phyloP scores from a whole-genome alignment of 1,139 yeast genomes.

The Blastobotrys ciferrii region DNA sequence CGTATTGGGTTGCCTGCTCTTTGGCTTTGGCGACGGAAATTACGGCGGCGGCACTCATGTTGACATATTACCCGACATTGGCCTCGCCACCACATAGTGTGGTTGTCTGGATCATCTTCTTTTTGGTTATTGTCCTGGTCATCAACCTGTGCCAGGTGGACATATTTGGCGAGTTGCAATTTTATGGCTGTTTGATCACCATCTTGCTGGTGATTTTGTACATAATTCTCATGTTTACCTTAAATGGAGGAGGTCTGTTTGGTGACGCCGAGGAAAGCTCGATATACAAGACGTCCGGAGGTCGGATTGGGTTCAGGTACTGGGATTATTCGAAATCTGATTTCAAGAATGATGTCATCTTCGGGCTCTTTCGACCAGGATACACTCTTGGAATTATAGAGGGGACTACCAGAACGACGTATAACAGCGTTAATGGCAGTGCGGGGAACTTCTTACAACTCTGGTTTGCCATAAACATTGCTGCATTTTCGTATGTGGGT shows the following conservation, averaged over 20 bases:
- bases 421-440: conserved; percentile 55
- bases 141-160: conserved; percentile 66
- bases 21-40: conserved; percentile 77
- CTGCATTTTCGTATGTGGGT: conserved; percentile 75
- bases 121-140: conserved; percentile 48
- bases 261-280: conserved; percentile 32
- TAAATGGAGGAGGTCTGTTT: conserved; percentile 50
- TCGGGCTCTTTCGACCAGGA: conserved; percentile 71
- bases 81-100: conserved; percentile 52
- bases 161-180: conserved; percentile 75
- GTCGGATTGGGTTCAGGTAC: conserved; percentile 58
- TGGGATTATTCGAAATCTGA: conserved; percentile 60
- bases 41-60: conserved; percentile 73
- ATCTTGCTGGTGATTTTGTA: conserved; percentile 53
- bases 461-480: conserved; percentile 59
- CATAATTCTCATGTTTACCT: conserved; percentile 61
- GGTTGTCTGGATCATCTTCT: conserved; percentile 67
- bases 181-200: conserved; percentile 58
- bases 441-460: conserved; percentile 65
- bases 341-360: conserved; percentile 48
- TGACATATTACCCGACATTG: conserved; percentile 60
- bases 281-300: conserved; percentile 11
- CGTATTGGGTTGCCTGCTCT: conserved; percentile 72
- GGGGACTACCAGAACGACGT: conserved; percentile 38
- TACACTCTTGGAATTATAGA: conserved; percentile 43